Conservation (phyloP, 2,329 filamentous ascomycete genomes). For the Phyllosticta ampelicida region DNA sequence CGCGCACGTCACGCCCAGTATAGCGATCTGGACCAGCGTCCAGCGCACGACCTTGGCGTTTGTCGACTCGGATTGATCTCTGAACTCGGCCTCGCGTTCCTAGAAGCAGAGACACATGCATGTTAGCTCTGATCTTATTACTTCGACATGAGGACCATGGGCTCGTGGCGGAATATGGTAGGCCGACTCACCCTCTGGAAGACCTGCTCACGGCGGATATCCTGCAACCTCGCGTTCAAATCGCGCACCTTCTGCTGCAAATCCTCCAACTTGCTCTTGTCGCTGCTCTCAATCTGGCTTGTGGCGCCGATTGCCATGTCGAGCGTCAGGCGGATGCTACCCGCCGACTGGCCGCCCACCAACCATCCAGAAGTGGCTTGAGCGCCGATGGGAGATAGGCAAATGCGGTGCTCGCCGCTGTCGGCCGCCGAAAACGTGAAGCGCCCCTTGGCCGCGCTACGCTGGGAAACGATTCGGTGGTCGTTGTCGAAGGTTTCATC, state of each 20-base stretch:
- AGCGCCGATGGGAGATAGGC: conserved; percentile 76
- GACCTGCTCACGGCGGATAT: conserved; percentile 88
- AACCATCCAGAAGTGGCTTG: conserved; percentile 63
- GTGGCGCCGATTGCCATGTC: conserved; percentile 94
- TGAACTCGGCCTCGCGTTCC: conserved; percentile 96
- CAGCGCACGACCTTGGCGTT: conserved; percentile 88
- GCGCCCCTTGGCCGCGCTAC: conserved; percentile 53
- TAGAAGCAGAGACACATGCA: conserved; percentile 27
- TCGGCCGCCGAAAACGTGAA: conserved; percentile 96
- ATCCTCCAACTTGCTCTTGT: conserved; percentile 87
- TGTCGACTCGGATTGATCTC: conserved; percentile 90
- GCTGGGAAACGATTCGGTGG: conserved; percentile 87
- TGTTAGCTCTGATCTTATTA: not conserved
- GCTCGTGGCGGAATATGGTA: not conserved
- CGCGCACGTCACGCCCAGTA: conserved; percentile 79
- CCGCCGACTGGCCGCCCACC: conserved; percentile 51
- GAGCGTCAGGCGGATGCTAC: conserved; percentile 71
- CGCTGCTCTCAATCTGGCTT: conserved; percentile 81
- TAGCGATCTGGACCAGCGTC: conserved; percentile 79
- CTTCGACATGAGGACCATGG: not conserved
- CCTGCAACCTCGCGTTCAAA: conserved; percentile 73
- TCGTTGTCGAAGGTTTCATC: conserved; percentile 97
- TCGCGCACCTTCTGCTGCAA: conserved; percentile 82
- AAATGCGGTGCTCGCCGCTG: conserved; percentile 89
- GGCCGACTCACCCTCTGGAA: conserved; percentile 66